Evolutionary conservation across 768 basidiomycete species (phyloP), one percentile per base, ranked within the genome.

Genomic region (Fomitopsis serialis): DNA sequence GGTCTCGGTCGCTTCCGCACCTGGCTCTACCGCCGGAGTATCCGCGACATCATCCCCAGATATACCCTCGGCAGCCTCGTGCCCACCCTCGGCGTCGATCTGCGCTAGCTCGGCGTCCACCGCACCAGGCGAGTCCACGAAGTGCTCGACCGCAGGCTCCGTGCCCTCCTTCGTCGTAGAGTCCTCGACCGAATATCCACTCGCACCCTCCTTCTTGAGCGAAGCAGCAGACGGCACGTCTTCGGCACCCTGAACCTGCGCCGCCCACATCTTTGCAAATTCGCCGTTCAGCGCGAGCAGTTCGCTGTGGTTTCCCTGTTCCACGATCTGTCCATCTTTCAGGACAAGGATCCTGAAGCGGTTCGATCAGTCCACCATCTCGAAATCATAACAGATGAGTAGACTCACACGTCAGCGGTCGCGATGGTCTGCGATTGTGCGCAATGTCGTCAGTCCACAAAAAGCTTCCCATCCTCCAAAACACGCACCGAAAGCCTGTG

Each of bases 181-280:
- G 13, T 43, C 53, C 46, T 59, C 78, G 12, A 76, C 66, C 45
- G 67, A 66, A 63, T 82, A 80, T n/a, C 76, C 79, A 23, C 69
- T 66, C 19, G 72, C 63, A 17, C 74, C 73, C 42, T 68, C 64
- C 54, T 66, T 68, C 47, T 59, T 60, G 32, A 68, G 70, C 44
- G 66, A 63, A 45, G 70, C 63, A 19, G 15, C 19, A 3, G 72
- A 61, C 15, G 75, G 68, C 55, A 70, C 71, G 49, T 80, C 76
- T 50, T 85, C 87, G 27, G 80, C 78, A 3, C 85, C 76, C 22
- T 82, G 81, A 27, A 87, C 74, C 63, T 95, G 89, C 64, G 91
- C 83, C 0, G 88, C 84, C 93, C 94, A 97, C 89, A 95, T 88
- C 0, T 80, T 75, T 12, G 89, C 87, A 61, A 93, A 94, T 36